Evolutionary conservation across 192 early-diverging fungal species (phyloP).

Genomic region (Powellomyces hirtus): DNA sequence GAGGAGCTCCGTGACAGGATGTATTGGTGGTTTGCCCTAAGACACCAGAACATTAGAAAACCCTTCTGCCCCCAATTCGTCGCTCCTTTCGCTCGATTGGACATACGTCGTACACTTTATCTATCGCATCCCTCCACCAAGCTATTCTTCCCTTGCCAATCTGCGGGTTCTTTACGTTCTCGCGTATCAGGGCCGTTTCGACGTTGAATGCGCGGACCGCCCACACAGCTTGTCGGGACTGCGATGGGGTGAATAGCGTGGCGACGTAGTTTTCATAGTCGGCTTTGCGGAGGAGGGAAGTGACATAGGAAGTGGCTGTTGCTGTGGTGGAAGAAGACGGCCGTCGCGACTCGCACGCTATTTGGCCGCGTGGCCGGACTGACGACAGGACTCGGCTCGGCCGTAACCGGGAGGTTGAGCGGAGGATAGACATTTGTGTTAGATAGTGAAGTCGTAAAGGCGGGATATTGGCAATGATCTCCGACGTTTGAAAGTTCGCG

Average conservation of each 20-base stretch:
- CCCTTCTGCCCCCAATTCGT: background rate
- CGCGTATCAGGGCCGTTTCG: constrained; percentile 78
- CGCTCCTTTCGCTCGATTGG: background rate
- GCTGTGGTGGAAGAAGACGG: background rate
- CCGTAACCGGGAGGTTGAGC: too few relatives aligned
- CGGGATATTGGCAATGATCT: too few relatives aligned
- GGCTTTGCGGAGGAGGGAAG: constrained; percentile 13
- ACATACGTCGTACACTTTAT: constrained; percentile 58
- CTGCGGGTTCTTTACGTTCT: constrained; percentile 62
- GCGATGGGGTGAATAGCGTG: constrained; percentile 72
- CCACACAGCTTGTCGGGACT: constrained; percentile 65
- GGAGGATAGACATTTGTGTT: too few relatives aligned
- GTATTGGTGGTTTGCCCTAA: constrained; percentile 64
- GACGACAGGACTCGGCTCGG: too few relatives aligned
- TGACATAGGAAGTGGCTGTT: background rate
- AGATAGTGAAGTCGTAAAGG: too few relatives aligned
- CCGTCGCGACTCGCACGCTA: too few relatives aligned
- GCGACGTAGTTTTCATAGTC: constrained; percentile 81
- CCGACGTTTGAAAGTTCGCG: too few relatives aligned
- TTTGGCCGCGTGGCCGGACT: too few relatives aligned
- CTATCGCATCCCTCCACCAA: constrained; percentile 87
- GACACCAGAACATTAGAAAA: background rate
- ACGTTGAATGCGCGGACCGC: constrained; percentile 87
- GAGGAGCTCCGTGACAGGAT: constrained; percentile 74
- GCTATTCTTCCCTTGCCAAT: constrained; percentile 80